Base-by-base conservation (phyloP, 768 basidiomycete species). In the Boletellus ananas region DNA sequence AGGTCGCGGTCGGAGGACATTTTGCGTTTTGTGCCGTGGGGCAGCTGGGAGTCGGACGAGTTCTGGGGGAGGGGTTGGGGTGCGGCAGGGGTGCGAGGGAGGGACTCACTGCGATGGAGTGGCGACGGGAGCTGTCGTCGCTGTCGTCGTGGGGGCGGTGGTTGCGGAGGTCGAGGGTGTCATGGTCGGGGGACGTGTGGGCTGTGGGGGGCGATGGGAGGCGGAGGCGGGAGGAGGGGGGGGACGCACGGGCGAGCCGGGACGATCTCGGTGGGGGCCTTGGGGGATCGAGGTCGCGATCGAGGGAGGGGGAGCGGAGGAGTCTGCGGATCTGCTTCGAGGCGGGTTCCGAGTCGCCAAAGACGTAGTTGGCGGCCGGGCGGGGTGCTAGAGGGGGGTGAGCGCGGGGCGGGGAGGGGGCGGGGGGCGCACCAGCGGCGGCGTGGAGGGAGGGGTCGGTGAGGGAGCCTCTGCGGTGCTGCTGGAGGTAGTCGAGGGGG, bases 361-460 rank as follows among this genome's bases (percentile, higher is more conserved):
- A 86, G 55, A 83, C 79, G 66, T 80, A 88, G 21, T 85, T 80
- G 11, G 87, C 82, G 18, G 76, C 64, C 13, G 85, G 83, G 10
- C 83, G 81, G 36, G 79, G 75, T 42, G 77, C 76, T 41, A 67
- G 41, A 61, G 66, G 62, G 65, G 56, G 59, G 66, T 62, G 58
- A 58, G 62, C 33, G 61, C 23, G 54, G 48, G 34, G 38, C 40
- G 12, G 20, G 5, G 8, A 4, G 35, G 31, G 36, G 23, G 14
- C 46, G 34, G 50, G 45, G 52, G 47, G 53, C 52, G 44, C 56
- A 64, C 47, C 56, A 59, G 61, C 62, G 43, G 52, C 68, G 23
- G 80, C 82, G 69, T 88, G 86, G 43, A 90, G 75, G 36, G 84
- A 83, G 3, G 88, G 88, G 73, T 91, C 90, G 8, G 88, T 88